Evolutionary conservation across 441 rosid genomes (phyloP).

Genomic region (Geranium incanum): DNA sequence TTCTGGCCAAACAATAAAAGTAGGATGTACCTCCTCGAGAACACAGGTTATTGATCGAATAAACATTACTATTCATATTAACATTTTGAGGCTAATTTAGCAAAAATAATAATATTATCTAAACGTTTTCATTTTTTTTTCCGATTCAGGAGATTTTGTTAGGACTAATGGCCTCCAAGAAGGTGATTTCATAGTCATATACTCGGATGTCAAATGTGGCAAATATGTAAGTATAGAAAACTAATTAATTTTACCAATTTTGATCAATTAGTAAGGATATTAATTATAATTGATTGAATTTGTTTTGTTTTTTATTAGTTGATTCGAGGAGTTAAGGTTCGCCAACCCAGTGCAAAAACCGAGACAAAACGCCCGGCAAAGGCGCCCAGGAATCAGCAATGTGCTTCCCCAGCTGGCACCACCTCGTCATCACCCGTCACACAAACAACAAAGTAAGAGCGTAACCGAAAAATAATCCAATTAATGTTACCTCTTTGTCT

Average conservation of each 20-base stretch:
- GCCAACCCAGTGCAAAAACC: constrained; percentile 54
- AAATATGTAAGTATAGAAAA: constrained; percentile 55
- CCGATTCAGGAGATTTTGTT: constrained; percentile 77
- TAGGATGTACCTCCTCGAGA: constrained; percentile 98
- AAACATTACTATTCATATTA: background rate
- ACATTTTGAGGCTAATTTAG: background rate
- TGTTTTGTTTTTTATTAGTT: constrained; percentile 29
- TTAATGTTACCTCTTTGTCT: background rate
- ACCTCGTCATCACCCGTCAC: constrained; percentile 19
- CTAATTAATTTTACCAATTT: background rate
- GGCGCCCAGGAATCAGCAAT: constrained; percentile 42
- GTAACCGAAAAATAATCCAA: background rate
- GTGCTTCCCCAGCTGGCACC: constrained; percentile 25
- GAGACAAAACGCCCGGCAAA: constrained; percentile 60
- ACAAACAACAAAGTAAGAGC: constrained; percentile 27
- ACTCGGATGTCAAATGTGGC: constrained; percentile 79
- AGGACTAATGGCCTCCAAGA: constrained; percentile 87
- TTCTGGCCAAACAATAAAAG: constrained; percentile 99
- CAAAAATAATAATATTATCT: background rate
- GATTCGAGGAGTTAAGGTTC: constrained; percentile 89
- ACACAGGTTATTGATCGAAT: constrained; percentile 47
- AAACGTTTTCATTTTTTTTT: background rate
- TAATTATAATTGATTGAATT: background rate
- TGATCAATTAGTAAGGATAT: background rate
- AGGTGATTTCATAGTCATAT: constrained; percentile 95